Evolutionary conservation across 306 rosid genomes (phyloP).

Genomic region (Ceratonia siliqua): DNA sequence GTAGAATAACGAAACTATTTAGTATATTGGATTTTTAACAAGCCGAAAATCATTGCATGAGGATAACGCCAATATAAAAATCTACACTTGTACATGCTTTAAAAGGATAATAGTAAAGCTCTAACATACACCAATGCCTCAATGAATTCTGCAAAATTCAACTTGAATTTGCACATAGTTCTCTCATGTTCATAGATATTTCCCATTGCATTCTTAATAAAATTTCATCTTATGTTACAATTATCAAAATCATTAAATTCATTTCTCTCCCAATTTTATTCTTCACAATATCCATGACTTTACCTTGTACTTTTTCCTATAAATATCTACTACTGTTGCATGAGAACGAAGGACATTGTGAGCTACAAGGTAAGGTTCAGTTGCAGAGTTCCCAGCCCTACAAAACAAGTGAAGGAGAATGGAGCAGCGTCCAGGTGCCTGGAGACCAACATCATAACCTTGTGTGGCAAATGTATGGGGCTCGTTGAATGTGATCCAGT

Average conservation of each 20-base stretch:
- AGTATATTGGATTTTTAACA: neutral
- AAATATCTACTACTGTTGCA: slow-evolving; percentile 59
- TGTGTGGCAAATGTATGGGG: slow-evolving; percentile 79
- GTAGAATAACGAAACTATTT: slow-evolving; percentile 10
- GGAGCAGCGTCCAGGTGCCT: slow-evolving; percentile 93
- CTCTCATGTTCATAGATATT: neutral
- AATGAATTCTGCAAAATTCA: neutral
- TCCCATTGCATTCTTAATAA: neutral
- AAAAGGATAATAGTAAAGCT: neutral
- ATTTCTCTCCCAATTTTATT: neutral
- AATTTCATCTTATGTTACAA: neutral
- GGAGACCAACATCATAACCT: slow-evolving; percentile 85
- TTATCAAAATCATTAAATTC: neutral
- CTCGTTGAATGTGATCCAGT: slow-evolving; percentile 96
- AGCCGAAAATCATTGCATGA: neutral
- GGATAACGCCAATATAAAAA: neutral
- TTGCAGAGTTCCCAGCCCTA: slow-evolving; percentile 73
- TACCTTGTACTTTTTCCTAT: slow-evolving; percentile 76
- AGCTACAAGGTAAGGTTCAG: slow-evolving; percentile 87
- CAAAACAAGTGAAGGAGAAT: slow-evolving; percentile 61
- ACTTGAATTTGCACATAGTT: neutral
- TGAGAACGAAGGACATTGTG: slow-evolving; percentile 81
- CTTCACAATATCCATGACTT: neutral
- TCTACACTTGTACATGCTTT: neutral
- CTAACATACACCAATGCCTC: neutral